A percentile compares a stretch with the other conserved stretches of the same genome.
phyloP scores from a whole-genome alignment of 2,329 filamentous ascomycete species.

The Dothideomycetidae sp. region DNA sequence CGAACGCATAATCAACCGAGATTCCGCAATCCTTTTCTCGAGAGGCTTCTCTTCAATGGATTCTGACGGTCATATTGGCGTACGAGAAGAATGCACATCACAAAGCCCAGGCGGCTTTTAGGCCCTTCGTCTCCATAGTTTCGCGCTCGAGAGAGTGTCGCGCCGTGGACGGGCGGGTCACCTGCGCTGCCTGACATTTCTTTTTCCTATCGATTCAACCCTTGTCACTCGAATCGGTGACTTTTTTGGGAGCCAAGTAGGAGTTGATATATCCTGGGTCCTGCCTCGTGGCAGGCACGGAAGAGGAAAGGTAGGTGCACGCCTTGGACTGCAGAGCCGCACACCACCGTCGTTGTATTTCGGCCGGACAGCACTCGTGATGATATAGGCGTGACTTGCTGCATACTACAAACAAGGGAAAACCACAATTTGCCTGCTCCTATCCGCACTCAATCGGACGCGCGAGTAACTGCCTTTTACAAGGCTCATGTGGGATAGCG shows the following conservation, averaged over 20 bases:
- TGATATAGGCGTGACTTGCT: neutral
- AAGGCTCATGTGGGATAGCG: constrained; percentile 6
- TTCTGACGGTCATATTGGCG: constrained; percentile 9
- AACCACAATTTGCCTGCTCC: constrained; percentile 9
- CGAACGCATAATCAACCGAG: constrained; percentile 10
- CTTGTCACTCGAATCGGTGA: too few species aligned
- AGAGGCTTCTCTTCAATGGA: too few species aligned
- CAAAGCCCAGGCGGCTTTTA: constrained; percentile 6
- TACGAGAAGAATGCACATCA: constrained; percentile 6
- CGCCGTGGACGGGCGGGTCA: constrained; percentile 4
- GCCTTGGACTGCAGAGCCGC: neutral
- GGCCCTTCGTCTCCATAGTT: constrained; percentile 1
- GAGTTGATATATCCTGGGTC: too few species aligned
- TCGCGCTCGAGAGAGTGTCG: neutral
- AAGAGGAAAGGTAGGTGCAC: neutral
- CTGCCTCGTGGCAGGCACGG: too few species aligned
- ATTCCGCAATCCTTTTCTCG: constrained; percentile 2
- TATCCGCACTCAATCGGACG: constrained; percentile 4
- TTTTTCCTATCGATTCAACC: too few species aligned
- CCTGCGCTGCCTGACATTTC: constrained; percentile 7
- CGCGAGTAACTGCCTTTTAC: constrained; percentile 8
- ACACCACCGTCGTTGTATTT: neutral
- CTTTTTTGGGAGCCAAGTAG: neutral
- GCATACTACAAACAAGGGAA: neutral
- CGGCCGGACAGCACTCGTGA: neutral